Percentiles rank a stretch among this genome's conserved stretches.
Conservation (phyloP, 2,329 filamentous ascomycete genomes). For the Hypoxylon sp. region DNA sequence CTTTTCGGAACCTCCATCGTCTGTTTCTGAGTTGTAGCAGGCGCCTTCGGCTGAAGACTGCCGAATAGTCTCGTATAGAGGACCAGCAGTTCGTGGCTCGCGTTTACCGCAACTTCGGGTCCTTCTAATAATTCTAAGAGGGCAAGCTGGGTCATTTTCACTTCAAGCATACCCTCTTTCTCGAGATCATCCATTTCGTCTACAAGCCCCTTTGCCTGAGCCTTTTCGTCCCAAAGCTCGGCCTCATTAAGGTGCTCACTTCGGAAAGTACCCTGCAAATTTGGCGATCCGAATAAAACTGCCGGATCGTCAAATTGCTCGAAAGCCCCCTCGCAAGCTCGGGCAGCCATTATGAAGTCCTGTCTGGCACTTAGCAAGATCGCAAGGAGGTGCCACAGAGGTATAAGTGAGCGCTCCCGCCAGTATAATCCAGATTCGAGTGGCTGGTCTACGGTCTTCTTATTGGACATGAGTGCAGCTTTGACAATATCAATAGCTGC, state of each 20-base stretch:
- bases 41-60: constrained; percentile 55
- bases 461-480: constrained; percentile 74
- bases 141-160: constrained; percentile 93
- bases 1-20: constrained; percentile 72
- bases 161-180: constrained; percentile 88
- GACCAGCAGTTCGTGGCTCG: constrained; percentile 84
- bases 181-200: constrained; percentile 87
- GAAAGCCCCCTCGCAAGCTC: constrained; percentile 89
- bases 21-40: constrained; percentile 52
- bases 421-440: constrained; percentile 63
- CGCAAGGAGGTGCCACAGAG: constrained; percentile 91
- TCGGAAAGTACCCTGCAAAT: constrained; percentile 62
- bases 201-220: constrained; percentile 64
- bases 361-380: constrained; percentile 87
- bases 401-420: constrained; percentile 75
- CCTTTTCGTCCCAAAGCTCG: constrained; percentile 54
- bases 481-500: constrained; percentile 86
- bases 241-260: constrained; percentile 76
- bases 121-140: constrained; percentile 87
- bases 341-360: constrained; percentile 82
- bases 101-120: constrained; percentile 86
- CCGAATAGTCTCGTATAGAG: constrained; percentile 87
- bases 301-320: constrained; percentile 84
- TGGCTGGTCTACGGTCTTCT: constrained; percentile 59
- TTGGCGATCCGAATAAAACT: constrained; percentile 74